phyloP scores from a whole-genome alignment of 257 asterid genomes.

The Solanum chilense region DNA sequence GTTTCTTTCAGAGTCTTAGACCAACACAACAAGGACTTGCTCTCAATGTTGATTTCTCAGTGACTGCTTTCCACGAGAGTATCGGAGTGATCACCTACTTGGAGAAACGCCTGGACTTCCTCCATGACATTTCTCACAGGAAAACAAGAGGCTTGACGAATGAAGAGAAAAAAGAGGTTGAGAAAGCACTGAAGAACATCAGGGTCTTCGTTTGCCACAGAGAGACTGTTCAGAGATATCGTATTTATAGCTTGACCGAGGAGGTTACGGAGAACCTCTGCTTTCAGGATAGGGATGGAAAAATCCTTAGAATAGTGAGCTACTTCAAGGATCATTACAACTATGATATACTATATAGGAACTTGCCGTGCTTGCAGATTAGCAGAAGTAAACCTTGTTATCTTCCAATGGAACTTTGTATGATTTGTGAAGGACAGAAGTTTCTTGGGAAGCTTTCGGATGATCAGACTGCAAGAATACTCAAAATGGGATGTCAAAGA shows the following conservation, averaged over 20 bases:
- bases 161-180: slow-evolving; percentile 70
- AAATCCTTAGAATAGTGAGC: slow-evolving; percentile 29
- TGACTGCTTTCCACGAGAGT: slow-evolving; percentile 91
- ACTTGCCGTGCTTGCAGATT: slow-evolving; percentile 81
- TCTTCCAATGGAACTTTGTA: slow-evolving; percentile 94
- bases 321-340: slow-evolving; percentile 85
- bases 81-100: slow-evolving; percentile 76
- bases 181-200: slow-evolving; percentile 57
- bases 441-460: slow-evolving; percentile 89
- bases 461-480: slow-evolving; percentile 80
- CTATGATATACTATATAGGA: slow-evolving; percentile 55
- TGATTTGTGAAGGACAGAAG: slow-evolving; percentile 96
- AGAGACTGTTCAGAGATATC: slow-evolving; percentile 75
- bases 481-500: slow-evolving; percentile 79
- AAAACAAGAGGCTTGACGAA: slow-evolving; percentile 27
- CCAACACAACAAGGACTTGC: slow-evolving; percentile 95
- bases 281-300: slow-evolving; percentile 82
- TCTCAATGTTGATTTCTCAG: slow-evolving; percentile 82
- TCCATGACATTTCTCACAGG: slow-evolving; percentile 34
- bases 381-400: slow-evolving; percentile 88
- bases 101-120: slow-evolving; percentile 55
- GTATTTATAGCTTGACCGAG: slow-evolving; percentile 59
- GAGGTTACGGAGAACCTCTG: slow-evolving; percentile 48
- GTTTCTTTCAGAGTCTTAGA: slow-evolving; percentile 89
- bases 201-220: slow-evolving; percentile 88